Evolutionary conservation across 2,329 filamentous ascomycete species (phyloP), one percentile per base, ranked within the genome.

Genomic region (Penicillium sclerotigenum): DNA sequence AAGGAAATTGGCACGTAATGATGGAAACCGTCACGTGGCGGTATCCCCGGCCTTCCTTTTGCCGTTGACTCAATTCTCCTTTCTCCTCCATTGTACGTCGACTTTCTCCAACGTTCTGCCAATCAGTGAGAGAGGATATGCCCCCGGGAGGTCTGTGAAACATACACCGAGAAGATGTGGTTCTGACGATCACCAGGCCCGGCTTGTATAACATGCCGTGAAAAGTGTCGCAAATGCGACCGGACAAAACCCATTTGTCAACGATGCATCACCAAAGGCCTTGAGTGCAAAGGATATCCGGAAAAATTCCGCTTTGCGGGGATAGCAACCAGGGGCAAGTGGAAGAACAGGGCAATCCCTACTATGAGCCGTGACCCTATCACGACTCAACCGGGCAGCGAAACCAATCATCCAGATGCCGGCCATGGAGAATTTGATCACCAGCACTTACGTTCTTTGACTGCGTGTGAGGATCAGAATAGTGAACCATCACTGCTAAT

Each of bases 191-290:
- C 37, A 16, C 16, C n/a, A 71, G 69, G 64, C 45, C 65, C 69
- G 22, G 69, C 69, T 40, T 72, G 69, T 54, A 53, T 67, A 54
- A 72, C 69, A 54, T 72, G 69, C 50, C 64, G 69, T 54, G 65
- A 71, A 53, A 72, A 72, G 52, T 71, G 66, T 40, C 67, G 69
- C 18, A 64, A 63, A 58, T 72, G 69, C 47, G 69, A 72, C 49
- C 68, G 68, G 2, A 60, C 56, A 22, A 63, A 67, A n/a, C 69
- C 69, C 4, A 59, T 57, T 16, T 72, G 69, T 40, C 63, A 65
- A 50, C 62, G 69, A 24, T 72, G 69, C 40, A 59, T 68, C 16
- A 63, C 61, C 11, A 72, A 69, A 46, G 69, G 69, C 33, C 56
- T 71, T 16, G 52, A 67, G 42, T 72, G 69, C 50, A 65, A 59